These are phyloP conservation scores for Pleurotus tuber-regium DNA, from an alignment of 768 basidiomycete genomes.

Conservation along the genomic window DNA sequence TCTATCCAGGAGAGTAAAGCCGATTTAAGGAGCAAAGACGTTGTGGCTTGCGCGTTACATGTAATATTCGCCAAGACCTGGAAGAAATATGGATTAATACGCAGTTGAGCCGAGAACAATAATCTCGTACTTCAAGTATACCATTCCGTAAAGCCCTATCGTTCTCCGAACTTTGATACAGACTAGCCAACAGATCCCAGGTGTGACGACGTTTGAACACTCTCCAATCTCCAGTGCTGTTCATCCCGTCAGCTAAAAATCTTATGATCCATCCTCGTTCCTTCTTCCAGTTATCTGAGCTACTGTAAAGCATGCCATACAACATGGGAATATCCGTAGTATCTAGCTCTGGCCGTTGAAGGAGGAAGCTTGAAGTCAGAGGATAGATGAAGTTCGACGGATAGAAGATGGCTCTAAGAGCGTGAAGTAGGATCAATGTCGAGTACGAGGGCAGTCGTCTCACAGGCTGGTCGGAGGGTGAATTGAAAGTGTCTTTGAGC, in stretches of 20 bases:
- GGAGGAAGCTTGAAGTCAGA: slow-evolving; percentile 78
- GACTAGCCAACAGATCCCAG: slow-evolving; percentile 82
- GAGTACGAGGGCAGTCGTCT: slow-evolving; percentile 72
- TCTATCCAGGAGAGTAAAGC: slow-evolving; percentile 81
- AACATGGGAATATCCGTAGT: slow-evolving; percentile 85
- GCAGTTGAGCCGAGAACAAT: neutral
- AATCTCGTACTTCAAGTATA: slow-evolving; percentile 63
- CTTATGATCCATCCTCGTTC: slow-evolving; percentile 88
- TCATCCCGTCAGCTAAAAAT: slow-evolving; percentile 81
- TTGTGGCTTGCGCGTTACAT: slow-evolving; percentile 63
- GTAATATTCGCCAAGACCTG: slow-evolving; percentile 79
- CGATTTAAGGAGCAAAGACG: slow-evolving; percentile 69
- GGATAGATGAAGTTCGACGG: slow-evolving; percentile 91
- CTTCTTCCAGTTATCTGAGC: slow-evolving; percentile 76
- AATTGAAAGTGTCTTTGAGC: slow-evolving; percentile 55
- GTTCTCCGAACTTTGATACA: slow-evolving; percentile 65
- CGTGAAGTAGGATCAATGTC: slow-evolving; percentile 80
- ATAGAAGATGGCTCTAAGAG: slow-evolving; percentile 78
- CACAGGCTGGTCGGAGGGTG: slow-evolving; percentile 35
- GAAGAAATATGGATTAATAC: slow-evolving; percentile 2
- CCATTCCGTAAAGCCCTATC: slow-evolving; percentile 53
- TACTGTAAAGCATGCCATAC: slow-evolving; percentile 84
- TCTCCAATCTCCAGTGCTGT: slow-evolving; percentile 74
- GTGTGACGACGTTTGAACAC: slow-evolving; percentile 79
- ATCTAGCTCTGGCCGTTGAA: slow-evolving; percentile 86